Evolutionary conservation across 495 filamentous ascomycete species (phyloP).

Genomic region (Talaromyces nanjingensis): DNA sequence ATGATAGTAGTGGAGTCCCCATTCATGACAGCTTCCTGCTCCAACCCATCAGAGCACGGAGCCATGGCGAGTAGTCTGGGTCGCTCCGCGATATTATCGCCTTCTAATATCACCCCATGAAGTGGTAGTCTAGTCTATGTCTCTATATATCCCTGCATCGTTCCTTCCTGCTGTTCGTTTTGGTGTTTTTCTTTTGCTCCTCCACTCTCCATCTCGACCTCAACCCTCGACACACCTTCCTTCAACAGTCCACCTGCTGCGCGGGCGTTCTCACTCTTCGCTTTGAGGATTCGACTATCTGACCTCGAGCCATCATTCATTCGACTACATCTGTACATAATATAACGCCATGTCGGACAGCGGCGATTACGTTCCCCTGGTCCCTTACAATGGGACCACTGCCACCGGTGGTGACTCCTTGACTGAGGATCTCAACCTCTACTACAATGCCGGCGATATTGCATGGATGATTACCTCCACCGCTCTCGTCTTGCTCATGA

Average conservation of each 20-base stretch:
- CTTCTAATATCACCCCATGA: not conserved
- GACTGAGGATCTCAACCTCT: constrained; percentile 68
- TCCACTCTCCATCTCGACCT: not conserved
- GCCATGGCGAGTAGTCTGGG: not conserved
- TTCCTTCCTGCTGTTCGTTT: not conserved
- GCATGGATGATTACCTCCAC: constrained; percentile 85
- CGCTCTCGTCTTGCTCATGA: constrained; percentile 93
- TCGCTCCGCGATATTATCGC: constrained; percentile 2
- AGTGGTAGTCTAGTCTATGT: not conserved
- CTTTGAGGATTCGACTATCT: not conserved
- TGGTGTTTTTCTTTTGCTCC: not conserved
- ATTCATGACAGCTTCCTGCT: not conserved
- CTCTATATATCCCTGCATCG: not conserved
- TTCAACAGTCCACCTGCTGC: constrained; percentile 3
- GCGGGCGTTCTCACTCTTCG: constrained; percentile 3
- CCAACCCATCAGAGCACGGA: not conserved
- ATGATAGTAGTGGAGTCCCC: not conserved
- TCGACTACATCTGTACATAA: not conserved
- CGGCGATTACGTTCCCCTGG: constrained; percentile 11
- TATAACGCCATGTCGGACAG: constrained; percentile 9
- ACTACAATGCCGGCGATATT: constrained; percentile 83
- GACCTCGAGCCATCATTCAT: not conserved
- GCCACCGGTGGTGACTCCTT: constrained; percentile 70
- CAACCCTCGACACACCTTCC: not conserved
- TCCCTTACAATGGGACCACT: constrained; percentile 59